Percentiles rank a stretch among this genome's conserved stretches.
Evolutionary conservation across 106 monocot species (phyloP).

Genomic region (Allium fistulosum): DNA sequence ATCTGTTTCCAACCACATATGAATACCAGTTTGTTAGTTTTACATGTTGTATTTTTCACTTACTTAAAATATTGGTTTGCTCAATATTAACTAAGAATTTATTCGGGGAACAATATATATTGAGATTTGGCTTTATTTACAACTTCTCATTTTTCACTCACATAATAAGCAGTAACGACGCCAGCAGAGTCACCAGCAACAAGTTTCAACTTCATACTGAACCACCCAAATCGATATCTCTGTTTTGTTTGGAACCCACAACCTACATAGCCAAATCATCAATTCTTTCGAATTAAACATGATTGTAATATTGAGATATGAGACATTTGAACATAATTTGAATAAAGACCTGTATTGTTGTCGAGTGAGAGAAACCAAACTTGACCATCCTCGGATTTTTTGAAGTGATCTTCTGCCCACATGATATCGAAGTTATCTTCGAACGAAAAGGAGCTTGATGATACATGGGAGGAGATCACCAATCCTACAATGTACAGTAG

Average conservation of each 20-base stretch:
- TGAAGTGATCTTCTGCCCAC: slow-evolving; percentile 72
- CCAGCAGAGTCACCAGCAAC: slow-evolving; percentile 96
- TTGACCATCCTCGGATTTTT: slow-evolving; percentile 77
- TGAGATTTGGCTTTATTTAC: too few species aligned
- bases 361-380: slow-evolving; percentile 76
- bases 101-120: too few species aligned
- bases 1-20: slow-evolving; percentile 39
- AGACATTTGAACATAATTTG: neutral
- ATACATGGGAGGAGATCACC: slow-evolving; percentile 9
- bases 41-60: too few species aligned
- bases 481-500: slow-evolving; percentile 11
- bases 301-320: neutral
- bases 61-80: too few species aligned
- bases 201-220: slow-evolving; percentile 99
- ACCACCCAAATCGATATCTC: slow-evolving; percentile 86
- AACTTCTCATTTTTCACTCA: slow-evolving; percentile 12
- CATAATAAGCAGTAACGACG: slow-evolving; percentile 93
- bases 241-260: slow-evolving; percentile 45
- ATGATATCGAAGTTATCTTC: slow-evolving; percentile 69
- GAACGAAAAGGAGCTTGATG: slow-evolving; percentile 38
- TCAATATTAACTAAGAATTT: too few species aligned
- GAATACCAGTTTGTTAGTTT: too few species aligned
- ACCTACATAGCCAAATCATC: neutral
- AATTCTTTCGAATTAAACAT: neutral
- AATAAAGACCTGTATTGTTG: slow-evolving; percentile 54